These are phyloP conservation scores for Linnemannia schmuckeri DNA, from an alignment of 192 early-diverging fungal species.

Conservation along the genomic window DNA sequence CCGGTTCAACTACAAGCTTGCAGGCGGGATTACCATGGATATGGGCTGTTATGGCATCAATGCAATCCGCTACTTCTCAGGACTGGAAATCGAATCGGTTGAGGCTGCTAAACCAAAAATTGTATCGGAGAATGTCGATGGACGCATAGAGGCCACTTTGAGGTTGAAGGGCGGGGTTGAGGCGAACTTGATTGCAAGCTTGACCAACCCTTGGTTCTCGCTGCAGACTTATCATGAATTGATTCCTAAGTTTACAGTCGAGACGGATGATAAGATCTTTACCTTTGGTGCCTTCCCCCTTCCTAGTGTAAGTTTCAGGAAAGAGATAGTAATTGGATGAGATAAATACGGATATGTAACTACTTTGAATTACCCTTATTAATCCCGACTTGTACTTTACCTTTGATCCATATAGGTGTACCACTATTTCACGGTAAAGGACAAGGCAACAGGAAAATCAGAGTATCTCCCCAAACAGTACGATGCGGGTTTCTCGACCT, in stretches of 20 bases:
- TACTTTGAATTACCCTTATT: background rate
- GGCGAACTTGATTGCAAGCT: conserved; percentile 20
- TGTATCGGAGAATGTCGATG: conserved; percentile 35
- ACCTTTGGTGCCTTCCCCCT: conserved; percentile 40
- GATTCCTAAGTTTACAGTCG: conserved; percentile 17
- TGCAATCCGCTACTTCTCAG: conserved; percentile 41
- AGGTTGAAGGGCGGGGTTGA: conserved; percentile 14
- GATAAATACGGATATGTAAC: too few relatives aligned
- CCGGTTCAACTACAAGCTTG: conserved; percentile 48
- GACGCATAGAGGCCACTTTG: conserved; percentile 27
- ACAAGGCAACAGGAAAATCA: conserved; percentile 48
- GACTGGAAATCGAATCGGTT: conserved; percentile 40
- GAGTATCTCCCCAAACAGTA: conserved; percentile 42
- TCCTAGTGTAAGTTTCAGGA: conserved; percentile 19
- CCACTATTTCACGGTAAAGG: conserved; percentile 47
- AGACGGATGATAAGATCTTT: conserved; percentile 53
- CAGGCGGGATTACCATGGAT: conserved; percentile 51
- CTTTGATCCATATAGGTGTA: conserved; percentile 16
- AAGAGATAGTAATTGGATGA: too few relatives aligned
- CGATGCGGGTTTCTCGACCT: conserved; percentile 33
- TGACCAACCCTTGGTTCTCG: conserved; percentile 37
- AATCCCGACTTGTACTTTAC: background rate
- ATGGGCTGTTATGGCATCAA: conserved; percentile 52
- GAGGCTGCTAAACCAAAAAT: conserved; percentile 29
- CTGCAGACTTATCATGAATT: conserved; percentile 21